Conservation (phyloP, 371 early-diverging fungal genomes). For the Mucor sp. region DNA sequence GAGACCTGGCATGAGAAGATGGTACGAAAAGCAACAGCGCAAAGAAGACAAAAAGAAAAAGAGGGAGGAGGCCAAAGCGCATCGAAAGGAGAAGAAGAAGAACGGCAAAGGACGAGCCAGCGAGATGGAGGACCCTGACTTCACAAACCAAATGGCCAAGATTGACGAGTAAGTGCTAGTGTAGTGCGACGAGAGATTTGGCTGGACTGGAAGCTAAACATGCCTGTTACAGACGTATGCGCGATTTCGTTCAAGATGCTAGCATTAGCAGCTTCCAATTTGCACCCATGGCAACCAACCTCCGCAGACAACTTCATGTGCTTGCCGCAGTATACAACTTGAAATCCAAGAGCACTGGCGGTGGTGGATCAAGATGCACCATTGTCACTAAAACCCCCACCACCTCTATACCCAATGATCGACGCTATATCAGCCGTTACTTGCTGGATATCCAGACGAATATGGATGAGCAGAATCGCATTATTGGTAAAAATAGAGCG, state of each 20-base stretch:
- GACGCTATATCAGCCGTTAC: conserved; percentile 49
- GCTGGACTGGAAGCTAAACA: not conserved
- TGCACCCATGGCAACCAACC: conserved; percentile 54
- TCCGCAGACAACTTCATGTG: conserved; percentile 55
- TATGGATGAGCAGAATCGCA: conserved; percentile 29
- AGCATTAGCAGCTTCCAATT: conserved; percentile 46
- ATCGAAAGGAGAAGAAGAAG: conserved; percentile 24
- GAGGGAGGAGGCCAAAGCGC: conserved; percentile 15
- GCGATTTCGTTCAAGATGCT: conserved; percentile 39
- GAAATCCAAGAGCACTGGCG: conserved; percentile 52
- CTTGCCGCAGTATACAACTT: conserved; percentile 55
- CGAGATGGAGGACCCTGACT: conserved; percentile 11
- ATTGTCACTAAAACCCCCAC: conserved; percentile 53
- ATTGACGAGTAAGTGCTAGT: conserved; percentile 17
- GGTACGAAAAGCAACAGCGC: conserved; percentile 32
- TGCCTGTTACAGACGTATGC: conserved; percentile 28
- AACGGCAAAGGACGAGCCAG: conserved; percentile 14
- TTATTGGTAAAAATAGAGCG: conserved; percentile 7
- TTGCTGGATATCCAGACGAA: conserved; percentile 35
- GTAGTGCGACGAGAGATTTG: too few species aligned
- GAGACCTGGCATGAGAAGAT: conserved; percentile 22
- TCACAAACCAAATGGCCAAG: conserved; percentile 4
- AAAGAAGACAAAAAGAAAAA: conserved; percentile 15
- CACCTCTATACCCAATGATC: conserved; percentile 52
- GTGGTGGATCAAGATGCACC: conserved; percentile 37